phyloP scores from a whole-genome alignment of 257 asterid genomes.

The Penstemon davidsonii region DNA sequence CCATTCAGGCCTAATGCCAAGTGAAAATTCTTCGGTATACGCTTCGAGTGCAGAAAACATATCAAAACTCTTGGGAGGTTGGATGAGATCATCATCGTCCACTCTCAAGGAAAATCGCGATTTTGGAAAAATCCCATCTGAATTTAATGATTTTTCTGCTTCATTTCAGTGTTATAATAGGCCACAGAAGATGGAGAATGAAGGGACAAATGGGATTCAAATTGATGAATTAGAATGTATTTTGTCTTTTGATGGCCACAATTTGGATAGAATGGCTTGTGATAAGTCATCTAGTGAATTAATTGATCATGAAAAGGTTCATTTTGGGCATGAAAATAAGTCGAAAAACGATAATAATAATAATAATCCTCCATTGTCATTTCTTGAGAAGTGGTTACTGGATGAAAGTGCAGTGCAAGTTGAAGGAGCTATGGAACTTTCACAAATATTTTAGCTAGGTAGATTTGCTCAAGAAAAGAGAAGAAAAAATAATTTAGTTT shows the following conservation, averaged over 20 bases:
- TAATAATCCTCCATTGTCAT: constrained; percentile 62
- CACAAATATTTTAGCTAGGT: constrained; percentile 53
- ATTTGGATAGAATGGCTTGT: constrained; percentile 7
- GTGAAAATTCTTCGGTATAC: constrained; percentile 49
- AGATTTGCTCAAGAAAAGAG: not conserved
- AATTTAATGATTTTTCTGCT: not conserved
- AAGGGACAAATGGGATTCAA: constrained; percentile 20
- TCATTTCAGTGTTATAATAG: constrained; percentile 36
- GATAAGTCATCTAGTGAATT: no score
- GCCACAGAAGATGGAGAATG: constrained; percentile 26
- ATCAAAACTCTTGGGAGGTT: constrained; percentile 84
- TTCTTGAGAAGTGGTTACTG: constrained; percentile 83
- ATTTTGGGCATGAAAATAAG: constrained; percentile 21
- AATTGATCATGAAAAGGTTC: no score
- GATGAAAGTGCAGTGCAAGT: constrained; percentile 77
- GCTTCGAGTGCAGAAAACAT: constrained; percentile 93
- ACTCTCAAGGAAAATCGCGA: constrained; percentile 28
- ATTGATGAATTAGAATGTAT: constrained; percentile 47
- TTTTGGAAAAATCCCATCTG: constrained; percentile 18
- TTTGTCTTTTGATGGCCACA: constrained; percentile 38
- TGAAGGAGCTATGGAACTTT: constrained; percentile 63
- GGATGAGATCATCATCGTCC: constrained; percentile 79
- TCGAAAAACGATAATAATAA: constrained; percentile 27
- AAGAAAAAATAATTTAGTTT: no score
- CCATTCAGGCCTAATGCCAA: constrained; percentile 10